Evolutionary conservation across 2,329 filamentous ascomycete genomes (phyloP).

Genomic region (Diaporthe citrichinensis): DNA sequence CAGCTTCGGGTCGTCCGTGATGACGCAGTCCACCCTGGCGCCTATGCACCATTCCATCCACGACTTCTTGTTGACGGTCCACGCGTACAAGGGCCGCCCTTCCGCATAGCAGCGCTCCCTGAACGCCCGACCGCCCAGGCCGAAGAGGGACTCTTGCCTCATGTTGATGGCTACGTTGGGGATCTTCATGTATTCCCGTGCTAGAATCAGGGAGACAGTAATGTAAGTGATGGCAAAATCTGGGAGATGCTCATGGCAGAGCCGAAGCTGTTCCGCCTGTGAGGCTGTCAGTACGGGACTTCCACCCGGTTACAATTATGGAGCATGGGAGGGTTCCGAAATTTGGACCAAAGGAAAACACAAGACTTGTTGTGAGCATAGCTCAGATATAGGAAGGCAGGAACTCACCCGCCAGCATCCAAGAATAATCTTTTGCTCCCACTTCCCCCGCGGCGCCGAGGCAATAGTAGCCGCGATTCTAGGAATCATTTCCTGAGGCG

Average conservation of each 20-base stretch:
- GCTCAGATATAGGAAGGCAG: slow-evolving; percentile 52
- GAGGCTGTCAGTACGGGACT: neutral
- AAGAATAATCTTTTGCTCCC: slow-evolving; percentile 81
- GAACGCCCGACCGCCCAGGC: slow-evolving; percentile 77
- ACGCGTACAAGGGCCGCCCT: slow-evolving; percentile 77
- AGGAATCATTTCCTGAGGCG: slow-evolving; percentile 78
- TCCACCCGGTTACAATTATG: neutral
- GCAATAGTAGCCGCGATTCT: slow-evolving; percentile 76
- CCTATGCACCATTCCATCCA: slow-evolving; percentile 87
- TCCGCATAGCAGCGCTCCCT: slow-evolving; percentile 70
- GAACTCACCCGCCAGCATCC: slow-evolving; percentile 75
- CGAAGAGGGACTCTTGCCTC: slow-evolving; percentile 76
- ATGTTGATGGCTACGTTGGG: slow-evolving; percentile 85
- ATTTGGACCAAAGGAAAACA: neutral
- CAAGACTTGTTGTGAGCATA: neutral
- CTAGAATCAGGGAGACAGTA: slow-evolving; percentile 76
- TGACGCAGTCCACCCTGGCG: slow-evolving; percentile 79
- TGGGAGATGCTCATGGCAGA: slow-evolving; percentile 74
- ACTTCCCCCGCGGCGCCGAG: slow-evolving; percentile 67
- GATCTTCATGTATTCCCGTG: slow-evolving; percentile 75
- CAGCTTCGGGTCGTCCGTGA: slow-evolving; percentile 84
- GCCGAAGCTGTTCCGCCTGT: slow-evolving; percentile 59
- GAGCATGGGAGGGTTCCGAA: no score
- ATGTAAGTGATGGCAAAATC: slow-evolving; percentile 77
- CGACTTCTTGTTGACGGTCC: slow-evolving; percentile 87